Evolutionary conservation across 345 rosid genomes (phyloP).

Genomic region (Passiflora organensis): DNA sequence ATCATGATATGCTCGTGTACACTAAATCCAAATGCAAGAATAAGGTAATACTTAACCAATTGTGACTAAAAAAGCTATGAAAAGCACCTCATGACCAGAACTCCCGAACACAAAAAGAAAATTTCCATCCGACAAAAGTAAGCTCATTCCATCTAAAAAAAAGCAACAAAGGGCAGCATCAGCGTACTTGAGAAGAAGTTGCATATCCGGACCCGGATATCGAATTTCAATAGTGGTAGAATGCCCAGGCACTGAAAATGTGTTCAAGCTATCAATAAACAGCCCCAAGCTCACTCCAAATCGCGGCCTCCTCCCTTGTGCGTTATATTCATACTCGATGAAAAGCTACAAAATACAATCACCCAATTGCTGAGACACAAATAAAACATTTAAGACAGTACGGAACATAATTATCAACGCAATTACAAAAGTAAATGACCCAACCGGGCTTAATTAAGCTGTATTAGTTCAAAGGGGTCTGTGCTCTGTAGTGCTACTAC

Average conservation of each 20-base stretch:
- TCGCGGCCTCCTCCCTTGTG: slow-evolving; percentile 70
- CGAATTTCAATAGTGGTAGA: slow-evolving; percentile 62
- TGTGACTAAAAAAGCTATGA: too few species aligned
- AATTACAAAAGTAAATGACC: too few species aligned
- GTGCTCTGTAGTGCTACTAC: slow-evolving; percentile 19
- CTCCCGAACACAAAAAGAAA: too few species aligned
- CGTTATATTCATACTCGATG: slow-evolving; percentile 50
- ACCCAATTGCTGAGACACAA: not conserved
- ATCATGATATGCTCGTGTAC: not conserved
- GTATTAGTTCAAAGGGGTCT: too few species aligned
- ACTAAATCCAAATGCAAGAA: slow-evolving; percentile 5
- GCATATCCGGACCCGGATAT: slow-evolving; percentile 96
- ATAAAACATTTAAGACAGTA: not conserved
- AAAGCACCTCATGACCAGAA: too few species aligned
- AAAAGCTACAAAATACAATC: slow-evolving; percentile 48
- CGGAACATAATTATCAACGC: too few species aligned
- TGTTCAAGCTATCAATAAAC: slow-evolving; percentile 81
- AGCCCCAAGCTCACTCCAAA: slow-evolving; percentile 91
- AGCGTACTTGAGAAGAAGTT: slow-evolving; percentile 81
- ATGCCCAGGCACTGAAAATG: slow-evolving; percentile 77
- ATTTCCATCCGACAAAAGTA: too few species aligned
- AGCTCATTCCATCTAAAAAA: not conserved
- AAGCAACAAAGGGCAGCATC: not conserved
- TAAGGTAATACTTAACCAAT: too few species aligned
- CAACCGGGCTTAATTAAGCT: too few species aligned